Conservation (phyloP, 2,329 filamentous ascomycete genomes). For the Colletotrichum camelliae region DNA sequence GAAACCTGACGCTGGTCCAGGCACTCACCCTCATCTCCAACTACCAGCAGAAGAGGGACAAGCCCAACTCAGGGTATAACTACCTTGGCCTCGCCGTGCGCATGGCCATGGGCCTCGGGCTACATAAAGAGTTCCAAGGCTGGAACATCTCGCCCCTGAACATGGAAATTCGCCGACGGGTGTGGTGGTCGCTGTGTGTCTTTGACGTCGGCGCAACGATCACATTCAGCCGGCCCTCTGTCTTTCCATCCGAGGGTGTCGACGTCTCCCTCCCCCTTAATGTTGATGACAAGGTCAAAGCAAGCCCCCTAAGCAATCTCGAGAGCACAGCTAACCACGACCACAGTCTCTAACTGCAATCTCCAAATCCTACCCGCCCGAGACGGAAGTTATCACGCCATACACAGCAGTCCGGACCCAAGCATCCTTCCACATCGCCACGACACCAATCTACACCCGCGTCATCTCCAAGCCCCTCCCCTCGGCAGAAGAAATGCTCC, state of each 20-base stretch:
- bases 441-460: slow-evolving; percentile 48
- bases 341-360: slow-evolving; percentile 34
- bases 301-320: not conserved
- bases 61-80: slow-evolving; percentile 57
- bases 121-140: slow-evolving; percentile 48
- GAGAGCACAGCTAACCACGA: not conserved
- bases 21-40: slow-evolving; percentile 35
- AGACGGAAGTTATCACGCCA: slow-evolving; percentile 44
- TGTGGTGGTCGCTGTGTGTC: slow-evolving; percentile 44
- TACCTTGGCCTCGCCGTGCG: slow-evolving; percentile 52
- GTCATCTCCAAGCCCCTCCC: slow-evolving; percentile 51
- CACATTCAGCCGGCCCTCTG: slow-evolving; percentile 37
- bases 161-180: slow-evolving; percentile 40
- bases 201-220: slow-evolving; percentile 51
- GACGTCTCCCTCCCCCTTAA: slow-evolving; percentile 40
- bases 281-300: slow-evolving; percentile 27
- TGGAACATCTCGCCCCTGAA: slow-evolving; percentile 34
- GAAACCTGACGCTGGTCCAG: slow-evolving; percentile 35
- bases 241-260: slow-evolving; percentile 20
- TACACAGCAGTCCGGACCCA: slow-evolving; percentile 50
- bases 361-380: slow-evolving; percentile 35
- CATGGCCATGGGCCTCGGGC: slow-evolving; percentile 53
- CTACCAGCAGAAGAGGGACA: slow-evolving; percentile 50
- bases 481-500: slow-evolving; percentile 43
- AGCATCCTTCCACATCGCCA: slow-evolving; percentile 48